Evolutionary conservation across 1,139 yeast species (phyloP).

Genomic region (Candida neerlandica): DNA sequence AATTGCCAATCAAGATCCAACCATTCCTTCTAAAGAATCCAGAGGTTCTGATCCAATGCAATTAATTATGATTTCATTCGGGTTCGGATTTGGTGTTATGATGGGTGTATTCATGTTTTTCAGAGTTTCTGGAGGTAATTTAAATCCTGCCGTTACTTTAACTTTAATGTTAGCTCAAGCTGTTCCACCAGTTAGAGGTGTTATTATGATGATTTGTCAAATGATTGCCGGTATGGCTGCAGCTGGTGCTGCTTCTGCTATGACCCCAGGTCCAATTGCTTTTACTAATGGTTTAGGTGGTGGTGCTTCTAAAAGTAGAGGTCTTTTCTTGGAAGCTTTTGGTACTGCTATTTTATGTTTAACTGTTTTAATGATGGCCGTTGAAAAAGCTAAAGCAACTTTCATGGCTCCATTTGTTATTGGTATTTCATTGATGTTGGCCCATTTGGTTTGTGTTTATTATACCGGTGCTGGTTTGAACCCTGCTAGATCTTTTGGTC

Average conservation of each 20-base stretch:
- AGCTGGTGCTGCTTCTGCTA: slow-evolving; percentile 84
- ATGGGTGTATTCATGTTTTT: slow-evolving; percentile 73
- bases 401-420: slow-evolving; percentile 82
- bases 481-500: slow-evolving; percentile 91
- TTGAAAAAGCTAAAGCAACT: slow-evolving; percentile 77
- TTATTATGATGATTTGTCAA: slow-evolving; percentile 66
- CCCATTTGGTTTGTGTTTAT: slow-evolving; percentile 79
- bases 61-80: slow-evolving; percentile 78
- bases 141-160: slow-evolving; percentile 87
- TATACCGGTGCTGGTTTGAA: slow-evolving; percentile 91
- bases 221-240: slow-evolving; percentile 89
- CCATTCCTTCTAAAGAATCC: slow-evolving; percentile 34
- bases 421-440: slow-evolving; percentile 81
- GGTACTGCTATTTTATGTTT: slow-evolving; percentile 74
- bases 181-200: slow-evolving; percentile 71
- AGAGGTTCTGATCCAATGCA: slow-evolving; percentile 63
- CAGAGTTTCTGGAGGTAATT: slow-evolving; percentile 86
- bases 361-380: slow-evolving; percentile 82
- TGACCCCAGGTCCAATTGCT: slow-evolving; percentile 80
- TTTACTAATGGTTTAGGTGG: slow-evolving; percentile 77
- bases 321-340: slow-evolving; percentile 80
- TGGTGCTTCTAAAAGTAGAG: slow-evolving; percentile 73
- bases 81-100: slow-evolving; percentile 87
- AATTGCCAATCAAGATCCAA: slow-evolving; percentile 71
- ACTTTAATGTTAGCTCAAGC: slow-evolving; percentile 72